Percentiles rank a stretch among this genome's conserved stretches.
Evolutionary conservation across 1,284 basidiomycete species (phyloP).

Genomic region (Hypsizygus ulmarius): DNA sequence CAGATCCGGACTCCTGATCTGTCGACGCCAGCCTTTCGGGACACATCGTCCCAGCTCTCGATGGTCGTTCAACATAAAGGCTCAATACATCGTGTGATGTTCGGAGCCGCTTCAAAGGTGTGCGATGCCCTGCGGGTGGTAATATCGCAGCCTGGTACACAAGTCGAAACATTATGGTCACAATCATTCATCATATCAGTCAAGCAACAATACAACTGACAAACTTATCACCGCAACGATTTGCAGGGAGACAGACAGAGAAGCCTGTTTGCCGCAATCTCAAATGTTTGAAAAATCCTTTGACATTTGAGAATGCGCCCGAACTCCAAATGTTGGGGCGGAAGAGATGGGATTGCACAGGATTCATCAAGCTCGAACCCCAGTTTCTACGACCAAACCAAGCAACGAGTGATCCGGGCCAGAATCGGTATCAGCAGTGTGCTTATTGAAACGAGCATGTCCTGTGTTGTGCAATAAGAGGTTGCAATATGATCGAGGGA

Average conservation of each 20-base stretch:
- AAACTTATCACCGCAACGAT: conserved; percentile 22
- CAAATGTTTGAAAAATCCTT: conserved; percentile 22
- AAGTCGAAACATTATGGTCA: conserved; percentile 8
- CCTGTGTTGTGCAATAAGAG: conserved; percentile 14
- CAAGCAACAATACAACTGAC: conserved; percentile 19
- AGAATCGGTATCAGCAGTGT: conserved; percentile 17
- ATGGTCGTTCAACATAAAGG: conserved; percentile 13
- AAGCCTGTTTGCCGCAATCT: conserved; percentile 22
- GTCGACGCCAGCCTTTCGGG: conserved; percentile 14
- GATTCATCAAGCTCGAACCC: conserved; percentile 17
- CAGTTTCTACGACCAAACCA: conserved; percentile 18
- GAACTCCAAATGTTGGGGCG: neutral
- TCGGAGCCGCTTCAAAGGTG: conserved; percentile 19
- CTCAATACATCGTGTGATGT: conserved; percentile 27
- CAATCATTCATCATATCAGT: conserved; percentile 15
- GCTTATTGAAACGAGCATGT: conserved; percentile 19
- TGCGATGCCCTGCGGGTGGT: conserved; percentile 21
- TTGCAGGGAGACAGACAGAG: conserved; percentile 19
- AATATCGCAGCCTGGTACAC: conserved; percentile 17
- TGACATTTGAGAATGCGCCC: neutral
- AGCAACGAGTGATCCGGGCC: conserved; percentile 17
- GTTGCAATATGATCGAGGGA: conserved; percentile 13
- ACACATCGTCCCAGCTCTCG: conserved; percentile 17
- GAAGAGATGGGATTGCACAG: conserved; percentile 8
- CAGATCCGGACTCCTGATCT: neutral